Conservation (phyloP, 345 rosid genomes). For the Sisymbrium altissimum region DNA sequence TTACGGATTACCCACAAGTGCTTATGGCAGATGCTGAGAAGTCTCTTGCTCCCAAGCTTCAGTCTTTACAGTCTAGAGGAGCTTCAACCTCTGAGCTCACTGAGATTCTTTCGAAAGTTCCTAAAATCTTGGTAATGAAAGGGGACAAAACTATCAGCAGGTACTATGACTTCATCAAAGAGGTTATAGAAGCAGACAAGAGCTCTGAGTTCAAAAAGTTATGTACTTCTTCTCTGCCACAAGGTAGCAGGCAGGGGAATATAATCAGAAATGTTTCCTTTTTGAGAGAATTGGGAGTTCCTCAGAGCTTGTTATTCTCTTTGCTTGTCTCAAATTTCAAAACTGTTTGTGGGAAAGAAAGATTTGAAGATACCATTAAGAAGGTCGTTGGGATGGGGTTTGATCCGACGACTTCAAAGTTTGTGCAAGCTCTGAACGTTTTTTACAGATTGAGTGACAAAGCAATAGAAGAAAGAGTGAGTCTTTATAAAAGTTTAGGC, state of each 20-base stretch:
- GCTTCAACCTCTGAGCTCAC: too few relatives aligned
- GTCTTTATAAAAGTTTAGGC: slow-evolving; percentile 20
- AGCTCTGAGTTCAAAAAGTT: background rate
- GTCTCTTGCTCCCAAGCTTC: too few relatives aligned
- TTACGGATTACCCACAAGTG: too few relatives aligned
- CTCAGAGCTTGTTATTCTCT: background rate
- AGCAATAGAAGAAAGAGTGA: background rate
- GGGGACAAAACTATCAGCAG: background rate
- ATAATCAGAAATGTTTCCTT: background rate
- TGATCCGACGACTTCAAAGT: slow-evolving; percentile 4
- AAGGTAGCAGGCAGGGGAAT: background rate
- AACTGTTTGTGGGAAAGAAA: background rate
- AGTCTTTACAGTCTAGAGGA: too few relatives aligned
- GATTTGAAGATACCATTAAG: slow-evolving; percentile 9
- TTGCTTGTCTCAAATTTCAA: background rate
- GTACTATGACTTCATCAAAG: slow-evolving; percentile 8
- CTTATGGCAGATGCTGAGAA: too few relatives aligned
- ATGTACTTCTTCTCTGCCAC: background rate
- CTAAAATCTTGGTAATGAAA: slow-evolving; percentile 17
- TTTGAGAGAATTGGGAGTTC: slow-evolving; percentile 26
- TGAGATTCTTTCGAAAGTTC: background rate
- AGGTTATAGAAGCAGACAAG: background rate
- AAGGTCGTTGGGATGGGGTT: slow-evolving; percentile 24
- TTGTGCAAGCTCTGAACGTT: background rate
- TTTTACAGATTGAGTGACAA: background rate